Evolutionary conservation across 768 basidiomycete genomes (phyloP).

Genomic region (Boletus vinaceobasis): DNA sequence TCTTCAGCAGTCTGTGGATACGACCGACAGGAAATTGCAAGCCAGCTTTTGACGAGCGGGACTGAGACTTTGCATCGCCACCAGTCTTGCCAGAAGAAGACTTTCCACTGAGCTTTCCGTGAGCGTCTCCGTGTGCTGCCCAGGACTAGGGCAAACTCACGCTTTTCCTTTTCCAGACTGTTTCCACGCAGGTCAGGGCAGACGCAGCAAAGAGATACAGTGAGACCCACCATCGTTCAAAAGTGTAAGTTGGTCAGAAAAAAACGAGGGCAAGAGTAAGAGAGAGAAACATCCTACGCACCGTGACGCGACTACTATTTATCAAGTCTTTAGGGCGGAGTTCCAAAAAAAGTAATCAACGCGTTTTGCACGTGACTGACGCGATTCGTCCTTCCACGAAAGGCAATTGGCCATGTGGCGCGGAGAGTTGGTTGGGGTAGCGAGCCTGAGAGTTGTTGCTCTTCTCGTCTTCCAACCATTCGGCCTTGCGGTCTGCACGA

Average conservation of each 20-base stretch:
- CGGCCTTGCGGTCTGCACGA: constrained; percentile 34
- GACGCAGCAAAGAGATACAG: background rate
- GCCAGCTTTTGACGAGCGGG: constrained; percentile 64
- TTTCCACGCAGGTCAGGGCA: constrained; percentile 9
- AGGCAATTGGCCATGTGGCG: constrained; percentile 17
- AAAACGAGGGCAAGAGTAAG: constrained; percentile 19
- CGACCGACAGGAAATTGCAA: constrained; percentile 79
- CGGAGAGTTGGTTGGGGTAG: constrained; percentile 15
- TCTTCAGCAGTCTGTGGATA: constrained; percentile 75
- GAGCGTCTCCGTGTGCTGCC: background rate
- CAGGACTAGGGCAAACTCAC: constrained; percentile 30
- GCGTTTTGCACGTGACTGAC: constrained; percentile 34
- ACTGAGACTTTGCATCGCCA: constrained; percentile 54
- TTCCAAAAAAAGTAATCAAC: constrained; percentile 30
- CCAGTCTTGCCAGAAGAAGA: constrained; percentile 46
- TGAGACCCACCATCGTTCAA: constrained; percentile 32
- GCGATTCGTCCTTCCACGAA: constrained; percentile 21
- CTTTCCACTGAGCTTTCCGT: constrained; percentile 38
- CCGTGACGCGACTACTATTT: constrained; percentile 30
- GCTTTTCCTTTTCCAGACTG: constrained; percentile 59
- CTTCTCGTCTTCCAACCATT: constrained; percentile 4
- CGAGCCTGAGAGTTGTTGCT: background rate
- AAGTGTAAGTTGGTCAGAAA: constrained; percentile 3
- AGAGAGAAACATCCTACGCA: constrained; percentile 1
- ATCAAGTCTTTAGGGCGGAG: constrained; percentile 30